A percentile compares a stretch with the other conserved stretches of the same genome.
Conservation (phyloP, 2,329 filamentous ascomycete genomes). For the Alternaria burnsii region DNA sequence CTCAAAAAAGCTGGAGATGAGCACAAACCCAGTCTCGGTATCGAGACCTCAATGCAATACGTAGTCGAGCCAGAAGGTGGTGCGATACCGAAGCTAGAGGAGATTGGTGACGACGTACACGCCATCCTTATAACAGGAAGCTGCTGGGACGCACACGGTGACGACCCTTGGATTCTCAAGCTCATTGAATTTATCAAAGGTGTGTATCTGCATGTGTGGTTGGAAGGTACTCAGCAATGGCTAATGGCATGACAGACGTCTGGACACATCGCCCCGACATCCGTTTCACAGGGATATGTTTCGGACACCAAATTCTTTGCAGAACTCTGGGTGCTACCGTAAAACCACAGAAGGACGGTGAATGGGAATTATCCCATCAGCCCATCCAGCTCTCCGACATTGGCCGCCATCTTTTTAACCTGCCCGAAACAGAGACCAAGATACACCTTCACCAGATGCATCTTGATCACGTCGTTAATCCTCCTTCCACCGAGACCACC, state of each 20-base stretch:
- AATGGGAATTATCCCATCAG: slow-evolving; percentile 60
- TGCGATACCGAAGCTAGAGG: slow-evolving; percentile 56
- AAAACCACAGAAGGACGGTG: slow-evolving; percentile 47
- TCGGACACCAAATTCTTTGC: slow-evolving; percentile 59
- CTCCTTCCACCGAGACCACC: slow-evolving; percentile 39
- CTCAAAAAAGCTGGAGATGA: slow-evolving; percentile 61
- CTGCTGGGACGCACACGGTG: slow-evolving; percentile 58
- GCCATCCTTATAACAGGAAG: slow-evolving; percentile 59
- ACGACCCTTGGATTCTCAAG: slow-evolving; percentile 56
- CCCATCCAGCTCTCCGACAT: slow-evolving; percentile 51
- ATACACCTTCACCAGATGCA: slow-evolving; percentile 60
- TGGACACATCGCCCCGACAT: slow-evolving; percentile 63
- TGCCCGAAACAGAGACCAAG: slow-evolving; percentile 36
- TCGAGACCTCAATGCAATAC: slow-evolving; percentile 65
- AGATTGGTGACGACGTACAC: slow-evolving; percentile 57
- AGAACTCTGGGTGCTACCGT: slow-evolving; percentile 55
- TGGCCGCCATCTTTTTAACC: slow-evolving; percentile 54
- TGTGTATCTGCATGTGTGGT: slow-evolving; percentile 25
- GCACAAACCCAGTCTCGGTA: slow-evolving; percentile 63
- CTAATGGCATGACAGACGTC: slow-evolving; percentile 49
- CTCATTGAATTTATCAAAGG: slow-evolving; percentile 57
- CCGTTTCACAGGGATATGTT: slow-evolving; percentile 59
- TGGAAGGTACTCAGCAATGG: no score
- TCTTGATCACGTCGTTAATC: slow-evolving; percentile 54
- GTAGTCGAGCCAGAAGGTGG: slow-evolving; percentile 56